Conservation (phyloP, 2,329 filamentous ascomycete genomes). For the Claviceps pazoutovae region DNA sequence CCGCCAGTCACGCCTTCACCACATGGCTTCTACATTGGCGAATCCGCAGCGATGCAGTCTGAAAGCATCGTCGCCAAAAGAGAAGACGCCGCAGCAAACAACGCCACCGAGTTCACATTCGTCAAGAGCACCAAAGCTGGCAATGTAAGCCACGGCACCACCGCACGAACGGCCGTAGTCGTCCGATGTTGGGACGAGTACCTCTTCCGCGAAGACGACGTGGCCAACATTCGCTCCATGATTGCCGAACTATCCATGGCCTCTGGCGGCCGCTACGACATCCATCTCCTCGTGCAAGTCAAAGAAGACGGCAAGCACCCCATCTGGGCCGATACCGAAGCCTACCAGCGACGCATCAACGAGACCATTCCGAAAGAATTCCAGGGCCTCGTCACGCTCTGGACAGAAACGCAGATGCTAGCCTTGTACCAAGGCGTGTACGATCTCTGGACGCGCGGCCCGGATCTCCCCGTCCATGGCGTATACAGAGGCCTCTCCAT, state of each 20-base stretch:
- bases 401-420: constrained; percentile 89
- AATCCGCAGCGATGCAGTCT: not conserved
- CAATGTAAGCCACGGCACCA: constrained; percentile 9
- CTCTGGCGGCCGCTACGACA: constrained; percentile 74
- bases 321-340: constrained; percentile 62
- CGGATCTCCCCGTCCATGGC: constrained; percentile 68
- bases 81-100: not conserved
- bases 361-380: constrained; percentile 72
- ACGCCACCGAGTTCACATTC: not conserved
- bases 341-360: constrained; percentile 52
- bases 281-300: constrained; percentile 75
- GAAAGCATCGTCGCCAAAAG: not conserved
- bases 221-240: constrained; percentile 69
- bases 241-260: constrained; percentile 70
- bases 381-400: constrained; percentile 73
- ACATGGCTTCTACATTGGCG: constrained; percentile 35
- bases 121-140: constrained; percentile 4
- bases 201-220: constrained; percentile 63
- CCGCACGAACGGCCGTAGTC: constrained; percentile 53
- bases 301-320: constrained; percentile 61
- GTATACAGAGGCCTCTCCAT: constrained; percentile 88
- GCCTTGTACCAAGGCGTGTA: constrained; percentile 79
- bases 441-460: constrained; percentile 53
- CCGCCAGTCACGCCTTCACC: constrained; percentile 25
- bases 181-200: constrained; percentile 75